Percentiles rank a stretch among this genome's conserved stretches.
phyloP scores from a whole-genome alignment of 129 eudicot genomes.

The Escallonia herrerae region DNA sequence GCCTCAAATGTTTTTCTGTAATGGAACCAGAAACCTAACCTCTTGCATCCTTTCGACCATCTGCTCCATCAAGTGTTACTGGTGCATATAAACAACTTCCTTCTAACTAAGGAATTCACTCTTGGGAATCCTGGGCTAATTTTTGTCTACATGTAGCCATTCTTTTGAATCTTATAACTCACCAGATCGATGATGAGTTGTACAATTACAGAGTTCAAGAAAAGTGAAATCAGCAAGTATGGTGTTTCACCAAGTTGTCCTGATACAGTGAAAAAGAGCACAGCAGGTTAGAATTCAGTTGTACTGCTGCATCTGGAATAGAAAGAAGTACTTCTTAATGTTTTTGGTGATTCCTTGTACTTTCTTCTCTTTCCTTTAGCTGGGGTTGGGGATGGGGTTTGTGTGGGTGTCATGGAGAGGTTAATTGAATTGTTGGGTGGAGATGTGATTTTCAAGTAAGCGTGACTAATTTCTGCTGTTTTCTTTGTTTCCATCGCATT shows the following conservation, averaged over 20 bases:
- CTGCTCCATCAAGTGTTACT: not conserved
- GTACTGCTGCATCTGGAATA: slow-evolving; percentile 1
- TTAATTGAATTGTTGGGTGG: too few relatives aligned
- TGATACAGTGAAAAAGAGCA: slow-evolving; percentile 32
- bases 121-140: too few relatives aligned
- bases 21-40: not conserved
- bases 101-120: too few relatives aligned
- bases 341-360: not conserved
- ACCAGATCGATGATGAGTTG: slow-evolving; percentile 14
- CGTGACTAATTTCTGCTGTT: not conserved
- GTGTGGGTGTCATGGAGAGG: too few relatives aligned
- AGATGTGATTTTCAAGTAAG: too few relatives aligned
- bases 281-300: slow-evolving; percentile 33
- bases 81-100: too few relatives aligned
- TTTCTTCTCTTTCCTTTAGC: slow-evolving; percentile 1
- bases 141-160: too few relatives aligned
- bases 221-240: slow-evolving; percentile 51
- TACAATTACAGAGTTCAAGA: slow-evolving; percentile 64
- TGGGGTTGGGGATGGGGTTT: too few relatives aligned
- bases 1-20: not conserved
- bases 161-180: not conserved
- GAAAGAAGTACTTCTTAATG: not conserved
- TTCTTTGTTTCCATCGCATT: slow-evolving; percentile 1
- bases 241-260: slow-evolving; percentile 41
- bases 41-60: not conserved